Conservation (phyloP, 2,329 filamentous ascomycete species). For the Cordyceps pruinosa region DNA sequence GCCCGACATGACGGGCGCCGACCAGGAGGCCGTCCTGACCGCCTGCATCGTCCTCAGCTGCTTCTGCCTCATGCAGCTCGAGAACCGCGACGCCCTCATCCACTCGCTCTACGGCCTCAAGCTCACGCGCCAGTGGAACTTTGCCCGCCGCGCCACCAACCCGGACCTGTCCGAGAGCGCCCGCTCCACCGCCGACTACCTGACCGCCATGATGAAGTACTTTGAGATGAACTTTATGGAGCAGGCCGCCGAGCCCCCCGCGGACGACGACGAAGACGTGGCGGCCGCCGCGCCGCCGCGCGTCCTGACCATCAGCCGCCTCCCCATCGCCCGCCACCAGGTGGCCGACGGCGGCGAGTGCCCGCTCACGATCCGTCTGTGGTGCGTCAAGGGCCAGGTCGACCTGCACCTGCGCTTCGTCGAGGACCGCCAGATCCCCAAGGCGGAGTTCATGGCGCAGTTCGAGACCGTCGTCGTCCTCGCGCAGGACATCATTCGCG, state of each 20-base stretch:
- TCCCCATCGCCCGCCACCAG: not conserved
- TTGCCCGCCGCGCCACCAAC: constrained; percentile 1
- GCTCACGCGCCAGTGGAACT: constrained; percentile 7
- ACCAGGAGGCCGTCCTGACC: constrained; percentile 6
- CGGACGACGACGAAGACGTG: not conserved
- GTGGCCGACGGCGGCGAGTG: not conserved
- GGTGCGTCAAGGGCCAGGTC: constrained; percentile 9
- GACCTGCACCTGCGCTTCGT: constrained; percentile 3
- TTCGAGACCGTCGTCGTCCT: not conserved
- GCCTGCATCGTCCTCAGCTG: constrained; percentile 9
- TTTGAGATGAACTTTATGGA: constrained; percentile 3
- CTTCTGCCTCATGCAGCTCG: constrained; percentile 8
- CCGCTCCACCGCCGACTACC: constrained; percentile 3
- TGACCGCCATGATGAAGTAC: constrained; percentile 4
- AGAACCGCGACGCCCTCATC: constrained; percentile 3
- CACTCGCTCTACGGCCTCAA: constrained; percentile 5
- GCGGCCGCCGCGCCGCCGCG: not conserved
- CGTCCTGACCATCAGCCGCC: not conserved
- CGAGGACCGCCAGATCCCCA: not conserved
- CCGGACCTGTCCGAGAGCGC: not conserved
- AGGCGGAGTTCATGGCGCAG: not conserved
- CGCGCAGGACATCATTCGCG: constrained; percentile 6
- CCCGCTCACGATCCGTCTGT: constrained; percentile 1
- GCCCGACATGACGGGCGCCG: not conserved
- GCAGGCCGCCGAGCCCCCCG: not conserved